These are phyloP conservation scores for Trichoderma asperellum DNA, from an alignment of 2,329 filamentous ascomycete species.

Conservation along the genomic window DNA sequence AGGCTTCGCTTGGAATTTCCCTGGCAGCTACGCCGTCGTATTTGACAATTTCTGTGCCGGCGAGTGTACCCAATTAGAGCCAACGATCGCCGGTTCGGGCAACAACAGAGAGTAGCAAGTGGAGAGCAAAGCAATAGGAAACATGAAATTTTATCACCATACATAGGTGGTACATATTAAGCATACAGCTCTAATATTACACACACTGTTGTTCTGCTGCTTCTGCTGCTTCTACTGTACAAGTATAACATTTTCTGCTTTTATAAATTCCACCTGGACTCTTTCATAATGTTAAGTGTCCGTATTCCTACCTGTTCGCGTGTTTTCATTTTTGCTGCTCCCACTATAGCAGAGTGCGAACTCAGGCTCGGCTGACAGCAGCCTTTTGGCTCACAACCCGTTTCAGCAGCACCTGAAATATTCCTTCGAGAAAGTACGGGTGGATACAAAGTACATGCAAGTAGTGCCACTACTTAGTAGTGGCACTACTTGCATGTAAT, in stretches of 20 bases:
- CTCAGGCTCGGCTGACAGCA: slow-evolving; percentile 18
- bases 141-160: background rate
- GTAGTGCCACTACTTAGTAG: background rate
- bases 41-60: slow-evolving; percentile 19
- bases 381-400: slow-evolving; percentile 1
- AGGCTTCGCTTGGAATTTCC: slow-evolving; percentile 24
- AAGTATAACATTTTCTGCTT: background rate
- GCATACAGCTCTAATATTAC: background rate
- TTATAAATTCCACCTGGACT: background rate
- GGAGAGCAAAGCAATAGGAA: background rate
- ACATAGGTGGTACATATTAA: background rate
- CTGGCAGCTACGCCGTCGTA: slow-evolving; percentile 16
- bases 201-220: background rate
- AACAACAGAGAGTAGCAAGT: background rate
- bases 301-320: background rate
- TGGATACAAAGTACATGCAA: background rate
- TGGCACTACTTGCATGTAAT: background rate
- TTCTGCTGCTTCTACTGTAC: background rate
- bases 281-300: background rate
- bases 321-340: background rate
- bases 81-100: background rate
- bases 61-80: slow-evolving; percentile 1
- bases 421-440: slow-evolving; percentile 11
- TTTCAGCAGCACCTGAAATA: slow-evolving; percentile 14
- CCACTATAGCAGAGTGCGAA: background rate